Evolutionary conservation across 192 early-diverging fungal genomes (phyloP), one percentile per base, ranked within the genome.

Genomic region (Coemansia sp.): DNA sequence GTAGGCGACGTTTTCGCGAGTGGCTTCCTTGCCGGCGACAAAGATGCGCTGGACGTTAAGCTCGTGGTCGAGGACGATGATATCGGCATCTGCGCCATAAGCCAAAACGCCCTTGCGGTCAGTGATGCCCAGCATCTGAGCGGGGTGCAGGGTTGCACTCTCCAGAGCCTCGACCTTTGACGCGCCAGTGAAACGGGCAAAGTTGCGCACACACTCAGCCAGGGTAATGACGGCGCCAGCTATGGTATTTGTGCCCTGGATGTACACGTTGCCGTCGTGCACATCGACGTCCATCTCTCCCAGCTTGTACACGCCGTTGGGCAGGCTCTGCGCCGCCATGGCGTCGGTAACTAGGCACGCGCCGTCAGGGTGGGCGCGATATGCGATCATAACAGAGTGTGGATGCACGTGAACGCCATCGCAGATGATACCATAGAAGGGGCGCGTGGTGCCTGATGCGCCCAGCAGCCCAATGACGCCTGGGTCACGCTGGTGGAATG

Each of bases 401-500:
- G 92, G 92, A 68, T 92, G 90, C 10, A 91, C 91, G 66, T 93
- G 92, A 53, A 93, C 85, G 59, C 93, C 93, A 66, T 93, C 91
- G 64, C 91, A 91, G 68, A 94, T 94, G 53, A 93, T 83, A 45
- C 93, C 93, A 73, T 93, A 94, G 72, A 86, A 93, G 29, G 93
- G 92, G 40, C 91, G 87, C 1, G 85, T 81, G 4, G 68, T 73
- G 36, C 19, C 59, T 6, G 72, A 40, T 1, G 75, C 68, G 33
- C 92, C 92, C n/a, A 94, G 77, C 7, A 93, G 68, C 24, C 93
- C 93, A 59, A 93, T 86, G 53, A 92, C 77, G 46, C 92, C 93
- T 5, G 93, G 93, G 69, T 94, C 92, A 56, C 93, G 88, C 77
- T 94, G 93, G 76, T 94, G 93, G 74, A 94, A 94, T 65, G 89